Conservation (phyloP, 1,284 basidiomycete species). For the Trametes pubescens region DNA sequence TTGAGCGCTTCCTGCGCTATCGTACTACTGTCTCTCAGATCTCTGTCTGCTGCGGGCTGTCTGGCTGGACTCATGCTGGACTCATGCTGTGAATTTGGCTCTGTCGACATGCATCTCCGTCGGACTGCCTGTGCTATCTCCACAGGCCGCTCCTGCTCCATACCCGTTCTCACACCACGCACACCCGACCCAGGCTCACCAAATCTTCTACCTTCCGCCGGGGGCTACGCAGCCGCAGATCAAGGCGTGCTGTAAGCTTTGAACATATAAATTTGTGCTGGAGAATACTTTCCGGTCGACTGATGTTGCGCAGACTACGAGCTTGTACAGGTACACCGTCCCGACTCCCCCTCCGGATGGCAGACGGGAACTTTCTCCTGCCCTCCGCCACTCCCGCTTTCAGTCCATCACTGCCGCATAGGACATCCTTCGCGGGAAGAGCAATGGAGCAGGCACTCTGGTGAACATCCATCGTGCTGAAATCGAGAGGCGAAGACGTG, state of each 20-base stretch:
- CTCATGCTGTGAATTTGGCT: not conserved
- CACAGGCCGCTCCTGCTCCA: constrained; percentile 18
- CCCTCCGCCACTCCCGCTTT: constrained; percentile 54
- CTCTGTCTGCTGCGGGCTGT: too few species aligned
- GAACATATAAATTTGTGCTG: not conserved
- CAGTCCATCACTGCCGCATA: constrained; percentile 60
- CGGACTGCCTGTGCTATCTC: not conserved
- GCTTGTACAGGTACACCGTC: constrained; percentile 60
- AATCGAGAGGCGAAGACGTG: constrained; percentile 48
- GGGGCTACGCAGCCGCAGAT: constrained; percentile 54
- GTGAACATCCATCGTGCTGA: constrained; percentile 48
- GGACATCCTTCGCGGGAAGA: constrained; percentile 47
- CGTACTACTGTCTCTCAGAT: too few species aligned
- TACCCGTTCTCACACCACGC: constrained; percentile 51
- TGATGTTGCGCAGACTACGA: constrained; percentile 53
- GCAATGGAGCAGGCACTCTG: constrained; percentile 9
- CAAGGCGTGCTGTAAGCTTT: constrained; percentile 56
- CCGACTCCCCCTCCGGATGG: constrained; percentile 50
- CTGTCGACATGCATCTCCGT: not conserved
- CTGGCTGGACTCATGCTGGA: not conserved
- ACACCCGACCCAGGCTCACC: constrained; percentile 56
- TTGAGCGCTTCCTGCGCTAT: too few species aligned
- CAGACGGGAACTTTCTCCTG: constrained; percentile 43
- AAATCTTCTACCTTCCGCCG: constrained; percentile 60
- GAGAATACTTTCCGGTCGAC: not conserved